Conservation (phyloP, 768 basidiomycete species). For the Floccularia luteovirens region DNA sequence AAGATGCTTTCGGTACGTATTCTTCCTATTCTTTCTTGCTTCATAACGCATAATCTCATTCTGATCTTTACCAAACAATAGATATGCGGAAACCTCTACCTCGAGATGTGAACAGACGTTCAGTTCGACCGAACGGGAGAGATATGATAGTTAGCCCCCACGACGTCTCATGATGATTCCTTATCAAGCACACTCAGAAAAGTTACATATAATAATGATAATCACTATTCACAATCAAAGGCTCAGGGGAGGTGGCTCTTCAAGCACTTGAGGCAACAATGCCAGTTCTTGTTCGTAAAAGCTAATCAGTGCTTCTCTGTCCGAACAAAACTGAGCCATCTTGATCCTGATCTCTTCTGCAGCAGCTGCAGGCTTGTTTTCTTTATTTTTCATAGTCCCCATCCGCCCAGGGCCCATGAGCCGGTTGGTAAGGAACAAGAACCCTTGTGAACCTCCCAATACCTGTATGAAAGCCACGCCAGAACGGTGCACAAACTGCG, state of each 20-base stretch:
- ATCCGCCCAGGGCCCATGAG: slow-evolving; percentile 68
- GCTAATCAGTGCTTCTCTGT: slow-evolving; percentile 38
- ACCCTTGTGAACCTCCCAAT: slow-evolving; percentile 69
- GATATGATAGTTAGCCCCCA: slow-evolving; percentile 63
- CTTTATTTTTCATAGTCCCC: slow-evolving; percentile 42
- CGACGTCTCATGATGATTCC: slow-evolving; percentile 37
- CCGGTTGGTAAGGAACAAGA: slow-evolving; percentile 85
- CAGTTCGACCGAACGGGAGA: slow-evolving; percentile 63
- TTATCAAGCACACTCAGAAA: background rate
- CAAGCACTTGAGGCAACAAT: slow-evolving; percentile 28
- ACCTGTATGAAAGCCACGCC: slow-evolving; percentile 91
- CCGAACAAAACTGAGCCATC: slow-evolving; percentile 59
- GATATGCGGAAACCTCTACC: slow-evolving; percentile 73
- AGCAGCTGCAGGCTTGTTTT: slow-evolving; percentile 43
- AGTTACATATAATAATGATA: background rate
- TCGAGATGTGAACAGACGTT: slow-evolving; percentile 51
- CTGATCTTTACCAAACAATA: slow-evolving; percentile 12
- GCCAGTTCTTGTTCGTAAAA: slow-evolving; percentile 76
- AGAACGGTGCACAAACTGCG: slow-evolving; percentile 88
- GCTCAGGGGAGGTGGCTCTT: slow-evolving; percentile 49
- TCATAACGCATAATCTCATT: background rate
- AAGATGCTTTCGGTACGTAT: slow-evolving; percentile 83
- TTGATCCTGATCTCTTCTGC: slow-evolving; percentile 57
- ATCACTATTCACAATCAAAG: slow-evolving; percentile 18
- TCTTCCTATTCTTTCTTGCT: slow-evolving; percentile 2